Evolutionary conservation across 352 stramenopile genomes (phyloP).

Genomic region (Globisporangium solare): DNA sequence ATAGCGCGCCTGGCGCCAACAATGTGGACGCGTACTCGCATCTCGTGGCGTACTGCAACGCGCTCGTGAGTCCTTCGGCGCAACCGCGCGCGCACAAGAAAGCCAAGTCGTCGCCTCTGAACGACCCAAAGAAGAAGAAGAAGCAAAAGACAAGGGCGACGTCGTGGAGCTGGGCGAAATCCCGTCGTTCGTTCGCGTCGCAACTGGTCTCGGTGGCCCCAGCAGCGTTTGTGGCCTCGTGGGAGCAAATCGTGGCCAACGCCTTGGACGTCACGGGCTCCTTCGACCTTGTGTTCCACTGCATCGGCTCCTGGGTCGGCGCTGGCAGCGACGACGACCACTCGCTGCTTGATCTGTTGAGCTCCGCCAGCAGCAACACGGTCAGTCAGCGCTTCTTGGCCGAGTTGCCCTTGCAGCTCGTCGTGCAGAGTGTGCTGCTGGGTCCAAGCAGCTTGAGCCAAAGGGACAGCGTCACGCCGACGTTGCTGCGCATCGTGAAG

Average conservation of each 20-base stretch:
- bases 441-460: neutral
- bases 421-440: slow-evolving; percentile 19
- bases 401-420: slow-evolving; percentile 10
- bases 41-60: slow-evolving; percentile 28
- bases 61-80: neutral
- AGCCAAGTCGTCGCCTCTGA: neutral
- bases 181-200: neutral
- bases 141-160: neutral
- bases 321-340: slow-evolving; percentile 14
- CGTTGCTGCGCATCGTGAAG: slow-evolving; percentile 11
- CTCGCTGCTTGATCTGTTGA: slow-evolving; percentile 16
- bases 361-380: neutral
- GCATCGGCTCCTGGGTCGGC: slow-evolving; percentile 38
- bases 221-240: slow-evolving; percentile 21
- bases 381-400: slow-evolving; percentile 7
- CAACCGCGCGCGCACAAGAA: neutral
- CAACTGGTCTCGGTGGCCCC: slow-evolving; percentile 22
- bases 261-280: slow-evolving; percentile 23
- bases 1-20: neutral
- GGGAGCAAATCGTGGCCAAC: slow-evolving; percentile 35
- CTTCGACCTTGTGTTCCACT: slow-evolving; percentile 40
- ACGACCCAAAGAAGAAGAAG: slow-evolving; percentile 4
- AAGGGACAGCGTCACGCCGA: neutral
- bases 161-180: slow-evolving; percentile 7
- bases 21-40: slow-evolving; percentile 29